Evolutionary conservation across 208 protist genomes (phyloP).

Genomic region (Trypanosomatidae sp.): DNA sequence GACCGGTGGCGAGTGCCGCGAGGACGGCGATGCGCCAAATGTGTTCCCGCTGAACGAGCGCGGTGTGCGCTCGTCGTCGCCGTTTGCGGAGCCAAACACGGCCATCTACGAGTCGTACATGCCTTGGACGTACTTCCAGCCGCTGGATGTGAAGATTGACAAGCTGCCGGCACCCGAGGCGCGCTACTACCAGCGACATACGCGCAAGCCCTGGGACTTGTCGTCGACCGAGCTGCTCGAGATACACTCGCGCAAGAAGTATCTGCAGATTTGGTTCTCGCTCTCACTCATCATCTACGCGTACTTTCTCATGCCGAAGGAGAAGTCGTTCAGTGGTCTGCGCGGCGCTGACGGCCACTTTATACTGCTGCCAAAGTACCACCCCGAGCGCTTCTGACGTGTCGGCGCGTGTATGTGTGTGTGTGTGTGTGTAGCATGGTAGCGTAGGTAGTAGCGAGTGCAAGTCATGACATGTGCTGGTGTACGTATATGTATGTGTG

Average conservation of each 20-base stretch:
- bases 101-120: constrained; percentile 85
- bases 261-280: constrained; percentile 69
- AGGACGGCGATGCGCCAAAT: constrained; percentile 71
- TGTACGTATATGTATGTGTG: too few species aligned
- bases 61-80: constrained; percentile 78
- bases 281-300: constrained; percentile 46
- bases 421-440: too few species aligned
- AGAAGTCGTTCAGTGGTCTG: constrained; percentile 82
- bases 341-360: constrained; percentile 73
- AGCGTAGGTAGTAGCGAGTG: too few species aligned
- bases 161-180: constrained; percentile 74
- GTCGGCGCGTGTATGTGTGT: neutral
- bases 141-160: constrained; percentile 74
- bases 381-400: constrained; percentile 75
- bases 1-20: constrained; percentile 78
- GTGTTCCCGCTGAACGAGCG: constrained; percentile 72
- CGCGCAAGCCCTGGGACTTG: constrained; percentile 82
- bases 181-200: constrained; percentile 85
- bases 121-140: constrained; percentile 87
- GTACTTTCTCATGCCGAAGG: constrained; percentile 87
- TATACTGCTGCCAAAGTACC: constrained; percentile 75
- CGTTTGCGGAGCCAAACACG: constrained; percentile 83
- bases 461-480: too few species aligned
- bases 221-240: constrained; percentile 78
- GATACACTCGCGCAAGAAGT: constrained; percentile 82